Conservation (phyloP, 2,329 filamentous ascomycete species). For the Cercospora janseana region DNA sequence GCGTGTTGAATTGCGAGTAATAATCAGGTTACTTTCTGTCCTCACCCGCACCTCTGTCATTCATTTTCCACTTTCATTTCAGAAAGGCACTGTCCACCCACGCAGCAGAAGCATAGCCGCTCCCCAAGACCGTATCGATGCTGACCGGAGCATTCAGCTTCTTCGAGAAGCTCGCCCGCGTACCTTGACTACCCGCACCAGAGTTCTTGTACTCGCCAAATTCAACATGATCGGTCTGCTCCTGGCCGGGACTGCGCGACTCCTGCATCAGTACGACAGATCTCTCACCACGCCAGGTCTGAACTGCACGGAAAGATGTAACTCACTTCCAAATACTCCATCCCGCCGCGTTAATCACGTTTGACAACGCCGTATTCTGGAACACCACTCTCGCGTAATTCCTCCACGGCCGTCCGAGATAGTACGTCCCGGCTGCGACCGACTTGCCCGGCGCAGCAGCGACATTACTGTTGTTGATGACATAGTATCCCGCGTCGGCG, state of each 20-base stretch:
- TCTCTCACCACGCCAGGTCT: background rate
- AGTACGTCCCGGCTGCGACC: constrained; percentile 45
- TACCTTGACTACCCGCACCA: constrained; percentile 55
- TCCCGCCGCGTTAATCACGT: constrained; percentile 59
- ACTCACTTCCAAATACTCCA: constrained; percentile 56
- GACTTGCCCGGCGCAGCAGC: constrained; percentile 42
- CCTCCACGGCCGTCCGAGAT: constrained; percentile 55
- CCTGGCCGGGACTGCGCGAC: constrained; percentile 38
- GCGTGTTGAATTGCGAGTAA: no score
- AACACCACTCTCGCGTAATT: constrained; percentile 53
- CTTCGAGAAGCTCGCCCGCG: constrained; percentile 51
- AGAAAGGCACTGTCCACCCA: constrained; percentile 43
- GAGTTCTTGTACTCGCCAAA: constrained; percentile 62
- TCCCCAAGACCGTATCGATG: constrained; percentile 50
- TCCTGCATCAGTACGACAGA: no score
- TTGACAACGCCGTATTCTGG: constrained; percentile 52
- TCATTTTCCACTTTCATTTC: no score
- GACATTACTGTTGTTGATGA: constrained; percentile 55
- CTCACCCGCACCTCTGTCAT: no score
- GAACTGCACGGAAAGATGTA: background rate
- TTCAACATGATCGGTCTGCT: constrained; percentile 53
- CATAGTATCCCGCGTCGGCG: constrained; percentile 50
- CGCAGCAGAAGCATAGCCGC: constrained; percentile 37
- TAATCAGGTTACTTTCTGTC: no score
- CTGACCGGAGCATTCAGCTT: constrained; percentile 43